These are phyloP conservation scores for Brasilioporus rufonigricans DNA, from an alignment of 768 basidiomycete species.

Conservation along the genomic window DNA sequence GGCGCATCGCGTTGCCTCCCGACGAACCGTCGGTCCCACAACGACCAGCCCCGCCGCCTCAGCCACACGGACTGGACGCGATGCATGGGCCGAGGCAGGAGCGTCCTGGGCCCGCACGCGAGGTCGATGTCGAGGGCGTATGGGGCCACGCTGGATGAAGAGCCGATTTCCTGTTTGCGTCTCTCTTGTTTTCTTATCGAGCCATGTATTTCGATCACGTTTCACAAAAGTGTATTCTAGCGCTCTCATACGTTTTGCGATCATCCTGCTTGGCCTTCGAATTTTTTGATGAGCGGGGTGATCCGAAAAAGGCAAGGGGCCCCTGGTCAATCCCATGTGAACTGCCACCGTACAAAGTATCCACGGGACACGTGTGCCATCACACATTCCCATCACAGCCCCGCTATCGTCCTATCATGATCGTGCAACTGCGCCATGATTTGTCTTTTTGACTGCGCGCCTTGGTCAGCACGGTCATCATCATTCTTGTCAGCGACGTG, in stretches of 20 bases:
- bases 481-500: not conserved
- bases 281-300: not conserved
- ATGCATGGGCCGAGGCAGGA: constrained; percentile 1
- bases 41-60: not conserved
- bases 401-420: not conserved
- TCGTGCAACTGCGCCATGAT: too few species aligned
- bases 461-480: not conserved
- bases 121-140: constrained; percentile 41
- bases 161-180: too few species aligned
- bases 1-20: constrained; percentile 42
- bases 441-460: too few species aligned
- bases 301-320: not conserved
- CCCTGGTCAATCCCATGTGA: constrained; percentile 1
- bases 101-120: constrained; percentile 27
- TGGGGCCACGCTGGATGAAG: constrained; percentile 34
- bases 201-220: not conserved
- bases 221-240: not conserved
- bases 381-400: not conserved
- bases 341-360: not conserved
- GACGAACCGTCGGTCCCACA: constrained; percentile 27
- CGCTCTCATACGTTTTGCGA: not conserved
- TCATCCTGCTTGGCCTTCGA: too few species aligned
- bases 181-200: not conserved
- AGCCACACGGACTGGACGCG: not conserved
- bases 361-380: not conserved